Evolutionary conservation across 2,329 filamentous ascomycete species (phyloP), one percentile per base, ranked within the genome.

Genomic region (Aspergillaceae sp.): DNA sequence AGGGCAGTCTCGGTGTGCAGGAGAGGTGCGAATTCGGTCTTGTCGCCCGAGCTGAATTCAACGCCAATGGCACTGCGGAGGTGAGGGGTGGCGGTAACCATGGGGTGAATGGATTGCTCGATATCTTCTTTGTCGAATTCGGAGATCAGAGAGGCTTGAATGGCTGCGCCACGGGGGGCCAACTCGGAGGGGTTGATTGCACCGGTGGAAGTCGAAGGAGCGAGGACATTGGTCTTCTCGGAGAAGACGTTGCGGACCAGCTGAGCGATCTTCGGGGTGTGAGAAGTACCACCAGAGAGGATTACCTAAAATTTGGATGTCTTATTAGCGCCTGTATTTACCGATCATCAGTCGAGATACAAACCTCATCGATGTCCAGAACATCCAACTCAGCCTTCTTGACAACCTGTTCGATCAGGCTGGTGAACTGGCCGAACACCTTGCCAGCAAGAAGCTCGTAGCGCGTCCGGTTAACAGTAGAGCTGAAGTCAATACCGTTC

Each of bases 121-220:
- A 98, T 94, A 64, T 97, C 91, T 55, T 88, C 83, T 56, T 82
- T 78, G 60, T 98, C 92, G 69, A 94, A 98, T 69, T 95, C 91
- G 68, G 90, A 83, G 67, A 98, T 88, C 53, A 98, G 75, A 50
- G 84, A 94, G 34, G 92, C 92, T 73, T 98, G 92, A 59, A 98
- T 88, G 30, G 92, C 91, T 50, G 92, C 92, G 63, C 92, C 92
- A 53, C 92, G 83, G 52, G 87, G 86, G 59, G 84, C 76, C 46
- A 96, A 78, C 73, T 97, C 91, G 3, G 88, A 92, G 53, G 92
- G 92, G 79, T 97, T 97, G 72, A 97, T 82, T 52, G 91, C 86
- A 28, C 75, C 76, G 35, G 84, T 60, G 55, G 75, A 80, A 45
- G 90, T 95, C 47, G 89, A 83, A 40, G 91, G 92, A 1, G 92